Percentiles rank a stretch among this genome's conserved stretches.
Evolutionary conservation across 805 yeast species (phyloP).

Genomic region (Ogataea minuta): DNA sequence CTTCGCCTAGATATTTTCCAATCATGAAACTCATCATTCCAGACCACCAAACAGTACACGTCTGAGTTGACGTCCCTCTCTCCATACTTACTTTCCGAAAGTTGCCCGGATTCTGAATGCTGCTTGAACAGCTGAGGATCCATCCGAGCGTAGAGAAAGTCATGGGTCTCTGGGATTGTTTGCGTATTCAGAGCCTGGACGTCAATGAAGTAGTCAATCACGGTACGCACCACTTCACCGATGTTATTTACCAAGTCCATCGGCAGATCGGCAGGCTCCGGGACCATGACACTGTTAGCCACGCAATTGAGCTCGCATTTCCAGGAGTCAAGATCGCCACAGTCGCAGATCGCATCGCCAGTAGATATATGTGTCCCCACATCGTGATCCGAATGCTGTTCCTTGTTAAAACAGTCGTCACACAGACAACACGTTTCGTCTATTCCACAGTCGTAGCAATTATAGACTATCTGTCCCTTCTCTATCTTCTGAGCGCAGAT

Average conservation of each 20-base stretch:
- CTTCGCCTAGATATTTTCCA: constrained; percentile 34
- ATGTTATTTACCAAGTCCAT: constrained; percentile 22
- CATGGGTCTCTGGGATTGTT: constrained; percentile 20
- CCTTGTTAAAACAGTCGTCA: constrained; percentile 65
- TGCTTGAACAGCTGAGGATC: constrained; percentile 10
- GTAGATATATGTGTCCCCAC: constrained; percentile 51
- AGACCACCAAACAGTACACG: constrained; percentile 52
- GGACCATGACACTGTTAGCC: constrained; percentile 21
- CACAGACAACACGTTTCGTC: constrained; percentile 81
- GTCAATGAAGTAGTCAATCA: constrained; percentile 42
- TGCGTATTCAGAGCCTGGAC: constrained; percentile 36
- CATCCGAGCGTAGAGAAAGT: neutral
- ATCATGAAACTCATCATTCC: constrained; percentile 78
- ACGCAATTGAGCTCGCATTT: constrained; percentile 48
- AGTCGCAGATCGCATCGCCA: constrained; percentile 66
- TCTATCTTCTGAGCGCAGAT: constrained; percentile 67
- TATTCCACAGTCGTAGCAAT: constrained; percentile 73
- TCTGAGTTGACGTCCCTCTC: constrained; percentile 36
- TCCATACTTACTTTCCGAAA: constrained; percentile 36
- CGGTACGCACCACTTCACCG: constrained; percentile 29
- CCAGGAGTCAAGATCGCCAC: constrained; percentile 73
- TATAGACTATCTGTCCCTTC: constrained; percentile 62
- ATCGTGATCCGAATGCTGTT: constrained; percentile 66
- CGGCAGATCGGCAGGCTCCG: constrained; percentile 20
- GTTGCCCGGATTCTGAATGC: constrained; percentile 33